Percentiles rank a stretch among this genome's conserved stretches.
phyloP scores from a whole-genome alignment of 441 rosid species.

The Croton laevigatus region DNA sequence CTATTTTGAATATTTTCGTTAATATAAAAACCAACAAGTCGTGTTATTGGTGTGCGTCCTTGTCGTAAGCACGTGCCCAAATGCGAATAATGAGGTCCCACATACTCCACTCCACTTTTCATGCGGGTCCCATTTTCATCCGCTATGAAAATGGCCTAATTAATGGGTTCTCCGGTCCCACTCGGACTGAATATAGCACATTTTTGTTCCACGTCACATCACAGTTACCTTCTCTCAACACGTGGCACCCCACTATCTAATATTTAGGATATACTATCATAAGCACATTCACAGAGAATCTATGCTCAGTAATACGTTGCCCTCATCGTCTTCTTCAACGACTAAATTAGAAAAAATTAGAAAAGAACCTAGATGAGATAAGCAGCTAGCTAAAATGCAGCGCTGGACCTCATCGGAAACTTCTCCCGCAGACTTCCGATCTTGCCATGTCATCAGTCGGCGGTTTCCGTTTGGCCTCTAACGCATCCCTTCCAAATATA shows the following conservation, averaged over 20 bases:
- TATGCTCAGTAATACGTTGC: background rate
- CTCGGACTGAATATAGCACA: background rate
- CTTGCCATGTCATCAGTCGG: slow-evolving; percentile 27
- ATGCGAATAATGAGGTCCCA: background rate
- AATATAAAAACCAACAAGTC: background rate
- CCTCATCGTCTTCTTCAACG: slow-evolving; percentile 5
- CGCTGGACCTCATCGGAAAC: background rate
- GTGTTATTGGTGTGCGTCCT: background rate
- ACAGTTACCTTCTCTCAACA: background rate
- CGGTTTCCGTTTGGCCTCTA: slow-evolving; percentile 2
- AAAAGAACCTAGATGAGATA: background rate
- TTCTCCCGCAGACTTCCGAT: slow-evolving; percentile 5
- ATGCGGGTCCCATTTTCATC: background rate
- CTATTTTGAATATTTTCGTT: too few relatives aligned
- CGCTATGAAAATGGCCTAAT: background rate
- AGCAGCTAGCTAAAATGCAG: background rate
- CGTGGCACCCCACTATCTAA: background rate
- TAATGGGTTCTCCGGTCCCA: too few relatives aligned
- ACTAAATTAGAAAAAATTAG: background rate
- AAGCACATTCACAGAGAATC: background rate
- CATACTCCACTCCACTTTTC: background rate
- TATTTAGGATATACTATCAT: background rate
- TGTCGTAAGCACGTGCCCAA: background rate
- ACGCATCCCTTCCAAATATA: slow-evolving; percentile 1
- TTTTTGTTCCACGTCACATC: background rate